Evolutionary conservation across 805 yeast species (phyloP), one percentile per base, ranked within the genome.

Genomic region (Saturnispora serradocipensis): DNA sequence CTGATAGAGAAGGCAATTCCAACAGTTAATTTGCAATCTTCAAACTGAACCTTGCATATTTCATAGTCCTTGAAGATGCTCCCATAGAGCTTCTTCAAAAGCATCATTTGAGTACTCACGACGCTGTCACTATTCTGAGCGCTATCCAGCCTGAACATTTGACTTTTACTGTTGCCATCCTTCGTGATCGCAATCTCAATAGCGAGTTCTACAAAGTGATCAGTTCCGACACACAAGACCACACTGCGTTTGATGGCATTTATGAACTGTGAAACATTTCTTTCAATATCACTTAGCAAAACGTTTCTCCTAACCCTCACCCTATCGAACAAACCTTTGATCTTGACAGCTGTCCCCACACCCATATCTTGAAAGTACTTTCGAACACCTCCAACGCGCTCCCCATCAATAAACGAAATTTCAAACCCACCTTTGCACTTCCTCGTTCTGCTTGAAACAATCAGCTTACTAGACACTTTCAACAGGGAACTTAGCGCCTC

Each of bases 401-500:
- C 25, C 15, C 50, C 53, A 2, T 67, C 67, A 20, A 51, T 44
- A 43, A 57, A 58, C 13, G 49, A 47, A 3, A 55, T 47, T 32
- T 54, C 52, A 63, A 70, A 71, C 0, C 68, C 56, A 6, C 61
- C 59, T 45, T 62, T 64, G 50, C 56, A 63, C 5, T 60, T 64
- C 15, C 50, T 53, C 0, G 65, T 56, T 53, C 75, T 77, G 0
- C 91, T 75, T 1, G 72, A 61, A 1, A 87, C 63, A 0, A 71
- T 59, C n/a, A 80, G 53, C 13, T 71, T 62, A 0, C 82, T 68
- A 35, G 62, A 60, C 6, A 78, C 59, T 0, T 73, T 69, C n/a
- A 77, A 64, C 3, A 88, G 67, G 0, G 83, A 73, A 49, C 72
- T 69, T 16, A 88, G 57, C 0, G 93, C 85, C 57, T 82, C 86